Percentiles rank a stretch among this genome's conserved stretches.
Evolutionary conservation across 1,284 basidiomycete genomes (phyloP).

Genomic region (Trichosporon ovoides): DNA sequence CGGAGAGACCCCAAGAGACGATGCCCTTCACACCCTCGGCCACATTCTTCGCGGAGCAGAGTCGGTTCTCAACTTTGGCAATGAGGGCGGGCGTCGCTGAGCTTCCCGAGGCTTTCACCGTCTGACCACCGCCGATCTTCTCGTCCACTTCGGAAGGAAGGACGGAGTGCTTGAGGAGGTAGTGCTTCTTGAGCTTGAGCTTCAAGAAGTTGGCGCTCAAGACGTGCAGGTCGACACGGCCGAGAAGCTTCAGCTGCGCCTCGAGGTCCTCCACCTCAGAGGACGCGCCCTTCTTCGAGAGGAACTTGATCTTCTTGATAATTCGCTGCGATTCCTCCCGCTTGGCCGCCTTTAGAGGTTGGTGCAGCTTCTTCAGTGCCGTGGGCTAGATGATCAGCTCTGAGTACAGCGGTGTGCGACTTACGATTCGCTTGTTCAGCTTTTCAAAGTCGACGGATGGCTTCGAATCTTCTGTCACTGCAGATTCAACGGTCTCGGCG

Average conservation of each 20-base stretch:
- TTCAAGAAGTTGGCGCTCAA: slow-evolving; percentile 61
- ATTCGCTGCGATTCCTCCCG: slow-evolving; percentile 75
- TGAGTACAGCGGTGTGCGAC: slow-evolving; percentile 1
- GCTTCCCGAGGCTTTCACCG: slow-evolving; percentile 19
- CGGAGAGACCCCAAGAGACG: slow-evolving; percentile 51
- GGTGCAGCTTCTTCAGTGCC: slow-evolving; percentile 45
- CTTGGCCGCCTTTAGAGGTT: slow-evolving; percentile 65
- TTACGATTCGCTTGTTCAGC: slow-evolving; percentile 34
- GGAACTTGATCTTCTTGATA: slow-evolving; percentile 72
- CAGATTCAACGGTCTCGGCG: not conserved
- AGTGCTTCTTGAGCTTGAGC: slow-evolving; percentile 70
- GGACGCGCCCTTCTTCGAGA: slow-evolving; percentile 50
- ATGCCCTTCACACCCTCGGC: slow-evolving; percentile 58
- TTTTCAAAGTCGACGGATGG: slow-evolving; percentile 27
- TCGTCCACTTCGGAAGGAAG: slow-evolving; percentile 46
- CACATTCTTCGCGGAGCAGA: slow-evolving; percentile 70
- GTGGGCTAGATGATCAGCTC: slow-evolving; percentile 34
- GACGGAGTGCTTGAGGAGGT: slow-evolving; percentile 42
- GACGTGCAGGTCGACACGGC: slow-evolving; percentile 61
- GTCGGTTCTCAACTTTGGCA: slow-evolving; percentile 64
- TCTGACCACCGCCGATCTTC: slow-evolving; percentile 21
- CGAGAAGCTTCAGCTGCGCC: slow-evolving; percentile 62
- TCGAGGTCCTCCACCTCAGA: slow-evolving; percentile 56
- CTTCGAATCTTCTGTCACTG: slow-evolving; percentile 1
- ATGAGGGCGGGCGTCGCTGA: slow-evolving; percentile 51